Evolutionary conservation across 371 early-diverging fungal genomes (phyloP), one percentile per base, ranked within the genome.

Genomic region (Apophysomyces ossiformis): DNA sequence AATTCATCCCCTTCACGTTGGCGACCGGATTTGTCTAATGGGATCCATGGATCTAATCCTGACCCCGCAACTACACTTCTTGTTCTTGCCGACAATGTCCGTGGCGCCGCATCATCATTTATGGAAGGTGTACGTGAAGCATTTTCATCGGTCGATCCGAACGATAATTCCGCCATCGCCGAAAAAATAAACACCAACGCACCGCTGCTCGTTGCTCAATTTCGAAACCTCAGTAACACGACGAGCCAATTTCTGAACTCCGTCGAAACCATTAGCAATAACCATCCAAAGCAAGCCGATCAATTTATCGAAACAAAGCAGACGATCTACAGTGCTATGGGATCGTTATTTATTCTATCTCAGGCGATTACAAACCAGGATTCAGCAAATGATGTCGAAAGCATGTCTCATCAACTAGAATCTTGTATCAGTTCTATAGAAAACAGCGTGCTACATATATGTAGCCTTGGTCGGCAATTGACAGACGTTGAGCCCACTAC

Each of bases 301-400:
- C 85, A 86, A 32, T 84, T 91, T 64, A 47, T 65, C 11, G 82
- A 87, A 56, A 73, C 81, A 45, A 81, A 90, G 58, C 87, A 90
- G 47, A 69, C 84, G 5, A 76, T 93, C 38, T 89, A 89, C 76
- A 86, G 88, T 66, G 84, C 86, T 16, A 87, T 93, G 72, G 89
- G 91, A 0, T 79, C 86, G 1, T 70, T 93, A 13, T 87, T 92
- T 63, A 87, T 89, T 64, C 80, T 85, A 1, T 86, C 89, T 1
- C 89, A 90, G 60, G 75, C 79, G 37, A 86, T 90, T 0, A 89
- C 91, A 0, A 73, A 82, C 58, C 69, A 83, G 21, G 41, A 72
- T 69, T 60, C 68, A 21, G 57, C 58, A 2, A 26, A 45, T 2
- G 64, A 70, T 7, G 54, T 78, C 4, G 41, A 71, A 1, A 37